A percentile compares a stretch with the other conserved stretches of the same genome.
Conservation (phyloP, 768 basidiomycete species). For the Fomitopsis pulvina region DNA sequence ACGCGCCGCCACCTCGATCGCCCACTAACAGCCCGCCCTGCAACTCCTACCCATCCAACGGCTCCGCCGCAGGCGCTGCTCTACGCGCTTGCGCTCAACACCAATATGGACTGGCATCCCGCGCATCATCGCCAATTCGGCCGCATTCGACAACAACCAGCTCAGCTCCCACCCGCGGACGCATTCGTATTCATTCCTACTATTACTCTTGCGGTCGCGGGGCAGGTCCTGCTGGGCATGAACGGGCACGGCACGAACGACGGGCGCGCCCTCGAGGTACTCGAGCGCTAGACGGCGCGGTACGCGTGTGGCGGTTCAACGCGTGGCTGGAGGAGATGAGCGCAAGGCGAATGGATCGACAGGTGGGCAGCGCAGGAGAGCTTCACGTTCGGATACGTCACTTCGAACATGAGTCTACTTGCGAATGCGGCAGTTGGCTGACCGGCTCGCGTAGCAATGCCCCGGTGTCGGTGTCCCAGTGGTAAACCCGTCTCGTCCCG, state of each 20-base stretch:
- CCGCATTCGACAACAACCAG: conserved; percentile 67
- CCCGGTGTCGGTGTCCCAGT: conserved; percentile 61
- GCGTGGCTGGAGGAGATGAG: conserved; percentile 59
- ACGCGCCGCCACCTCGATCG: conserved; percentile 8
- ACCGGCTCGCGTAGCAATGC: conserved; percentile 38
- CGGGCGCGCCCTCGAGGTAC: conserved; percentile 24
- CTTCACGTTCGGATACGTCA: conserved; percentile 71
- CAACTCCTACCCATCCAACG: conserved; percentile 54
- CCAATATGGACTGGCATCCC: conserved; percentile 53
- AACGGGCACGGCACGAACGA: conserved; percentile 38
- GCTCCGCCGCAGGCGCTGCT: conserved; percentile 53
- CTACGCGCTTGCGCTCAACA: conserved; percentile 52
- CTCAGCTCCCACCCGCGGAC: conserved; percentile 66
- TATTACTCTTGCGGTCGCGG: conserved; percentile 44
- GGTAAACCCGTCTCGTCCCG: conserved; percentile 5
- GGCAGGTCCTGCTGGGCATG: conserved; percentile 43
- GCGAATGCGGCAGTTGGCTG: not conserved
- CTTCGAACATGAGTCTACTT: conserved; percentile 49
- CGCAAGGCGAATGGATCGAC: conserved; percentile 28
- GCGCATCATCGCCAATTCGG: conserved; percentile 60
- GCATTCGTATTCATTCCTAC: conserved; percentile 55
- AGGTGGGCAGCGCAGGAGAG: conserved; percentile 36
- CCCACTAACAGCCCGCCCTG: conserved; percentile 24
- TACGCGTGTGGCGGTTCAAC: conserved; percentile 45
- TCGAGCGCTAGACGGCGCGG: conserved; percentile 30